These are phyloP conservation scores for Pichia pseudocactophila DNA, from an alignment of 805 yeast species.

Conservation along the genomic window DNA sequence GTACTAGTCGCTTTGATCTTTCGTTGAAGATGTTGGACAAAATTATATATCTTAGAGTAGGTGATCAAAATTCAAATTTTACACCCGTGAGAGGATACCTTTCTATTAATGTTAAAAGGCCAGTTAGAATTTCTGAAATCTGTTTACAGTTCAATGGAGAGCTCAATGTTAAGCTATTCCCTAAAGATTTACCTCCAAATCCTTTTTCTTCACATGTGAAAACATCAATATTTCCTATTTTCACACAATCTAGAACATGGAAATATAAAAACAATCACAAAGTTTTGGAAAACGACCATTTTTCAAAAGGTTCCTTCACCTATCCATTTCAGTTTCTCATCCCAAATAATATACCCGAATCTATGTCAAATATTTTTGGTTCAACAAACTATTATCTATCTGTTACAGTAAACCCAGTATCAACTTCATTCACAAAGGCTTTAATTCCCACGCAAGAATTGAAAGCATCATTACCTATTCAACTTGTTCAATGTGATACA, in stretches of 20 bases:
- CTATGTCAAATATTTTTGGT: slow-evolving; percentile 17
- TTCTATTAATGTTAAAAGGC: slow-evolving; percentile 13
- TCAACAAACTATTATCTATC: slow-evolving; percentile 15
- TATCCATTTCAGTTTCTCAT: slow-evolving; percentile 23
- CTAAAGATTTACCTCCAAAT: neutral
- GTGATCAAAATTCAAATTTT: neutral
- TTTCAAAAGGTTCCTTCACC: slow-evolving; percentile 17
- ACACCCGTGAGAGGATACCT: slow-evolving; percentile 20
- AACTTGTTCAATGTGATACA: slow-evolving; percentile 13
- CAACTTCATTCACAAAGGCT: slow-evolving; percentile 13
- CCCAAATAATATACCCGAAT: slow-evolving; percentile 18
- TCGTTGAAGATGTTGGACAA: slow-evolving; percentile 11
- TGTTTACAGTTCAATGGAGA: slow-evolving; percentile 13
- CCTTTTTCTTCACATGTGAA: neutral
- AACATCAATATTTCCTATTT: neutral
- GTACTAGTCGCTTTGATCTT: slow-evolving; percentile 1
- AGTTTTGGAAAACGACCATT: slow-evolving; percentile 7
- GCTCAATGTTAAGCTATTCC: slow-evolving; percentile 4
- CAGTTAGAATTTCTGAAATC: slow-evolving; percentile 10
- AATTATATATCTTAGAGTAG: slow-evolving; percentile 9
- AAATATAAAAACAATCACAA: slow-evolving; percentile 7
- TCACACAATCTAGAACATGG: slow-evolving; percentile 9
- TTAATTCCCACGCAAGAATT: slow-evolving; percentile 4
- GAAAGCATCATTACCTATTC: slow-evolving; percentile 4
- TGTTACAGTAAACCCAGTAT: slow-evolving; percentile 9